Conservation (phyloP, 2,329 filamentous ascomycete genomes). For the Cladosporium austrohemisphaericum region DNA sequence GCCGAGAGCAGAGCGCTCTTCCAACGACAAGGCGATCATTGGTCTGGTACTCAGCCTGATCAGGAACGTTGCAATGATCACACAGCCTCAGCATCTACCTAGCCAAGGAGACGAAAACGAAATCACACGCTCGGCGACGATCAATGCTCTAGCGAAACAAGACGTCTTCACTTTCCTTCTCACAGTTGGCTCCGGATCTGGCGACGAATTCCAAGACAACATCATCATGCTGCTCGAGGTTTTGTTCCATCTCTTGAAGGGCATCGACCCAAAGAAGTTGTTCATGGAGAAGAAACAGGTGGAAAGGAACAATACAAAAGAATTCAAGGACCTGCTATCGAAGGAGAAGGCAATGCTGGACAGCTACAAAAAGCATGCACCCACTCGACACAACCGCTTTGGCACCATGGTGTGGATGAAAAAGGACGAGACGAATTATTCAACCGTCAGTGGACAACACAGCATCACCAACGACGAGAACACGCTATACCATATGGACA, state of each 20-base stretch:
- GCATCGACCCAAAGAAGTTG: conserved; percentile 75
- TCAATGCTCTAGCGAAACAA: conserved; percentile 85
- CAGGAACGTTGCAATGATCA: conserved; percentile 82
- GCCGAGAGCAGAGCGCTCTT: conserved; percentile 68
- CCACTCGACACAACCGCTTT: conserved; percentile 87
- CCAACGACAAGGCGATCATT: conserved; percentile 86
- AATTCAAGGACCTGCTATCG: conserved; percentile 69
- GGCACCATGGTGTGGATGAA: conserved; percentile 98
- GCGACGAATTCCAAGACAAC: conserved; percentile 85
- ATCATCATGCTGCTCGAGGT: conserved; percentile 89
- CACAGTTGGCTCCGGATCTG: conserved; percentile 86
- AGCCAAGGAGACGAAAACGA: conserved; percentile 87
- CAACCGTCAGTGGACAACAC: conserved; percentile 84
- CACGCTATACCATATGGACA: conserved; percentile 84
- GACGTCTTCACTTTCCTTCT: conserved; percentile 83
- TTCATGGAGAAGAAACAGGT: conserved; percentile 78
- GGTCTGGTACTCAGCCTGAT: conserved; percentile 85
- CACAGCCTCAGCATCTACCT: conserved; percentile 66
- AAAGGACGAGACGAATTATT: conserved; percentile 76
- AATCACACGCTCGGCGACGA: conserved; percentile 79
- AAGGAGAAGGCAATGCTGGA: conserved; percentile 83
- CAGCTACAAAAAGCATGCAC: conserved; percentile 70
- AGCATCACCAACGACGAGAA: conserved; percentile 69
- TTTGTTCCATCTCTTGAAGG: conserved; percentile 87
- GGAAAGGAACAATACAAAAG: conserved; percentile 64